Percentiles rank a stretch among this genome's conserved stretches.
Evolutionary conservation across 352 stramenopile genomes (phyloP).

Genomic region (Phytophthora brassicae): DNA sequence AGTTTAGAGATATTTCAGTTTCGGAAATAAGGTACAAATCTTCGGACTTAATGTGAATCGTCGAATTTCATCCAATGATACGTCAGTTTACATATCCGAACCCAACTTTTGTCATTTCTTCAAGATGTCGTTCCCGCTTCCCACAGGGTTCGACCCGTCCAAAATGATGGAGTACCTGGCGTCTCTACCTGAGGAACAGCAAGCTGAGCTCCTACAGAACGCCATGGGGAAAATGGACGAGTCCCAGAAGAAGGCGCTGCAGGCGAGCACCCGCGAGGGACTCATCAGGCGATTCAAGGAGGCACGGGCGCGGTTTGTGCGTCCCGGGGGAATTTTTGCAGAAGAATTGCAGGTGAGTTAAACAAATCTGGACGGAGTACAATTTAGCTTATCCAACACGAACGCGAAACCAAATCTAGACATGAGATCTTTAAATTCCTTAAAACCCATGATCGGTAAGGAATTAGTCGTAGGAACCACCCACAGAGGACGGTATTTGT

Average conservation of each 20-base stretch:
- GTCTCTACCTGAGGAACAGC: slow-evolving; percentile 4
- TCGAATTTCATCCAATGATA: too few species aligned
- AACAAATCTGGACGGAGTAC: neutral
- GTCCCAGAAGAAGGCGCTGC: neutral
- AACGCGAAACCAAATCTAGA: slow-evolving; percentile 15
- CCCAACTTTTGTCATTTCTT: too few species aligned
- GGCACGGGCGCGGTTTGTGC: slow-evolving; percentile 20
- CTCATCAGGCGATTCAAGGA: slow-evolving; percentile 26
- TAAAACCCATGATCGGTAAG: slow-evolving; percentile 28
- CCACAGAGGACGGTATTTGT: slow-evolving; percentile 33
- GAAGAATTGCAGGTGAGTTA: too few species aligned
- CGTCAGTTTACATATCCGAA: too few species aligned
- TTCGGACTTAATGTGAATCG: too few species aligned
- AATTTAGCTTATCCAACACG: neutral
- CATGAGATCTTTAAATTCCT: slow-evolving; percentile 6
- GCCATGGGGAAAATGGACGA: neutral
- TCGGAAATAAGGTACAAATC: too few species aligned
- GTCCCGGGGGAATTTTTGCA: slow-evolving; percentile 19
- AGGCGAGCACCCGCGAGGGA: slow-evolving; percentile 5
- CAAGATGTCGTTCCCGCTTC: slow-evolving; percentile 9
- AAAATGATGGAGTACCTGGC: slow-evolving; percentile 16
- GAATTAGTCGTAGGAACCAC: slow-evolving; percentile 31
- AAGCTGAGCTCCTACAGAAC: neutral
- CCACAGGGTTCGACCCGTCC: slow-evolving; percentile 9
- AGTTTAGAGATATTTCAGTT: too few species aligned